Conservation (phyloP, 164 flowering plant species). For the Vitis rupestris region DNA sequence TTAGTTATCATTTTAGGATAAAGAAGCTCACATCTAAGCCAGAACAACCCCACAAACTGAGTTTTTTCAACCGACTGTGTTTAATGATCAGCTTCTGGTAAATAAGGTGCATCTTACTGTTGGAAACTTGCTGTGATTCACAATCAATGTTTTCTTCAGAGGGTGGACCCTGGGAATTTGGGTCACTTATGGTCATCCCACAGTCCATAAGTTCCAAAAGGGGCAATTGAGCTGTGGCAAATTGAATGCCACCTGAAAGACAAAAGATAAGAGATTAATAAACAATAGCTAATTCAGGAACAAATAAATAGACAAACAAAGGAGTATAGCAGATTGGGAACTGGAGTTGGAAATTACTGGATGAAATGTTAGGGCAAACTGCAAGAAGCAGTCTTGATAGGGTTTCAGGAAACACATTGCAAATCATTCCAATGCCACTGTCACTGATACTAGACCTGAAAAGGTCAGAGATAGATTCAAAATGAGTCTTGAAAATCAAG, state of each 20-base stretch:
- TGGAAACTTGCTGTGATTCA: constrained; percentile 34
- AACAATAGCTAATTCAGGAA: too few relatives aligned
- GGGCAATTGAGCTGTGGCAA: constrained; percentile 95
- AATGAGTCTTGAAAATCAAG: background rate
- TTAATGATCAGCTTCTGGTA: constrained; percentile 90
- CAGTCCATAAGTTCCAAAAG: constrained; percentile 91
- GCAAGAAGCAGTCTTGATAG: constrained; percentile 81
- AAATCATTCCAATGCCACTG: constrained; percentile 95
- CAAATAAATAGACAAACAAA: too few relatives aligned
- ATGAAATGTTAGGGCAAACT: constrained; percentile 88
- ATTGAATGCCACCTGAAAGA: constrained; percentile 86
- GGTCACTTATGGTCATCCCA: constrained; percentile 87
- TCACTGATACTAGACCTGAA: constrained; percentile 94
- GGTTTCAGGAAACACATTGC: constrained; percentile 78
- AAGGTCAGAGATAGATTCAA: constrained; percentile 2
- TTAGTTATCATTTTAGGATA: background rate
- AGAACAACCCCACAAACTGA: constrained; percentile 98
- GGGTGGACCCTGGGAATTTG: constrained; percentile 26
- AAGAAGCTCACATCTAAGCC: constrained; percentile 81
- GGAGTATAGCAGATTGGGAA: background rate
- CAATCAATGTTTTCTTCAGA: constrained; percentile 29
- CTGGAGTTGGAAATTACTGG: constrained; percentile 54
- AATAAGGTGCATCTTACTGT: constrained; percentile 46
- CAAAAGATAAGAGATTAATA: too few relatives aligned
- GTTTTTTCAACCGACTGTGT: constrained; percentile 75